These are phyloP conservation scores for Atalantia buxifolia DNA, from an alignment of 345 rosid genomes.

Conservation along the genomic window DNA sequence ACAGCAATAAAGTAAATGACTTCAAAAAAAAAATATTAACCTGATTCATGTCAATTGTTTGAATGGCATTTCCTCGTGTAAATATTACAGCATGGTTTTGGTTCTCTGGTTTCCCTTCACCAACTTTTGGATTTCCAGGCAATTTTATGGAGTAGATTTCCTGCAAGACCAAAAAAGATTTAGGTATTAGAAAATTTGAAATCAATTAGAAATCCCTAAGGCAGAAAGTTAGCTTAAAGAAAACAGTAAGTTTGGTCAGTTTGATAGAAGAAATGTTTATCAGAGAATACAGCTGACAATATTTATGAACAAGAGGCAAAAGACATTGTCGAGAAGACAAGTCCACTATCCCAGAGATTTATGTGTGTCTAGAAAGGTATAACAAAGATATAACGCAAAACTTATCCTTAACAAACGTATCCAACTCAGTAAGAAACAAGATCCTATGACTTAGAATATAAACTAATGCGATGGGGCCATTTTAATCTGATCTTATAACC, in stretches of 20 bases:
- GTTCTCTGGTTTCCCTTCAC: constrained; percentile 99
- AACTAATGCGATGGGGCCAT: not conserved
- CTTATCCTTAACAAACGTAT: not conserved
- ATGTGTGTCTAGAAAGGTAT: not conserved
- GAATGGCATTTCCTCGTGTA: constrained; percentile 96
- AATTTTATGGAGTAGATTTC: constrained; percentile 89
- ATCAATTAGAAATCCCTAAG: not conserved
- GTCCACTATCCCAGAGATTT: not conserved
- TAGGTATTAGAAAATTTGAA: not conserved
- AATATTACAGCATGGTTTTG: constrained; percentile 95
- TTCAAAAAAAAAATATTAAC: constrained; percentile 26
- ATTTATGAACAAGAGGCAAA: not conserved
- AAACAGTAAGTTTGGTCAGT: not conserved
- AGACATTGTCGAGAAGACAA: not conserved
- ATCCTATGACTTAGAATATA: not conserved
- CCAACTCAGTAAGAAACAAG: not conserved
- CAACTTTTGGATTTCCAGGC: constrained; percentile 97
- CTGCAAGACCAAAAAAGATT: constrained; percentile 38
- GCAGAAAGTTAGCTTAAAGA: not conserved
- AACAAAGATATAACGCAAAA: not conserved
- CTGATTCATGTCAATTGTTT: constrained; percentile 99
- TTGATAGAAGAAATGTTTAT: not conserved
- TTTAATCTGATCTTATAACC: not conserved
- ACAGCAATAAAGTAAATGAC: not conserved
- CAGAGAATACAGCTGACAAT: not conserved